These are phyloP conservation scores for Tricholoma terreum DNA, from an alignment of 768 basidiomycete species.

Conservation along the genomic window DNA sequence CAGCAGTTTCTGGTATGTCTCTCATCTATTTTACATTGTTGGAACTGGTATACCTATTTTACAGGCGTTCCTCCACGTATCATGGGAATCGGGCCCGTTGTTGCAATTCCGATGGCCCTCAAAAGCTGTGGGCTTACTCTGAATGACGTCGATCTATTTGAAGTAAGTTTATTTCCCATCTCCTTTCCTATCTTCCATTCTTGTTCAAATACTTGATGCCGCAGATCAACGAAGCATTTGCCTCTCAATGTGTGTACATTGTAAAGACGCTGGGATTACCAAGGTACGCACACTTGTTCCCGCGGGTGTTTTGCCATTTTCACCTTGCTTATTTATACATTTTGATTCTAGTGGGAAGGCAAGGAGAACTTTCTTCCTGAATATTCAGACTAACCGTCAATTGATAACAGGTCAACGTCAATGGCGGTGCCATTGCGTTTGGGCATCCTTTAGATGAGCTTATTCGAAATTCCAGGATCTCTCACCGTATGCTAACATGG, in stretches of 20 bases:
- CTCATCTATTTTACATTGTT: not conserved
- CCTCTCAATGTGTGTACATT: slow-evolving; percentile 77
- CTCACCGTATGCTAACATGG: not conserved
- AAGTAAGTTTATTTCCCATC: slow-evolving; percentile 41
- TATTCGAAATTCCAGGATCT: not conserved
- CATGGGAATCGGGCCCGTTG: slow-evolving; percentile 85
- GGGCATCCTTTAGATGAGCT: slow-evolving; percentile 80
- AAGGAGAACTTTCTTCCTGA: not conserved
- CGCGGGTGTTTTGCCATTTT: not conserved
- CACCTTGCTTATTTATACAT: not conserved
- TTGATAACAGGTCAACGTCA: slow-evolving; percentile 81
- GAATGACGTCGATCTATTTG: slow-evolving; percentile 75
- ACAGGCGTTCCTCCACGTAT: slow-evolving; percentile 73
- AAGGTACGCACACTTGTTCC: slow-evolving; percentile 24
- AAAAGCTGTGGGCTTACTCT: slow-evolving; percentile 61
- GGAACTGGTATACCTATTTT: not conserved
- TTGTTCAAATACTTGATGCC: not conserved
- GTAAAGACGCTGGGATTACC: slow-evolving; percentile 61
- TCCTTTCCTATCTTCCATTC: not conserved
- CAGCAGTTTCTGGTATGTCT: slow-evolving; percentile 56
- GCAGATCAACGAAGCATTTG: slow-evolving; percentile 91
- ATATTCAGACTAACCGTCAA: not conserved
- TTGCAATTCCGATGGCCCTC: slow-evolving; percentile 80
- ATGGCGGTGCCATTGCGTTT: slow-evolving; percentile 87
- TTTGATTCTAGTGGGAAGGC: slow-evolving; percentile 36